These are phyloP conservation scores for Chlorencoelia australis DNA, from an alignment of 2,329 filamentous ascomycete species.

Conservation along the genomic window DNA sequence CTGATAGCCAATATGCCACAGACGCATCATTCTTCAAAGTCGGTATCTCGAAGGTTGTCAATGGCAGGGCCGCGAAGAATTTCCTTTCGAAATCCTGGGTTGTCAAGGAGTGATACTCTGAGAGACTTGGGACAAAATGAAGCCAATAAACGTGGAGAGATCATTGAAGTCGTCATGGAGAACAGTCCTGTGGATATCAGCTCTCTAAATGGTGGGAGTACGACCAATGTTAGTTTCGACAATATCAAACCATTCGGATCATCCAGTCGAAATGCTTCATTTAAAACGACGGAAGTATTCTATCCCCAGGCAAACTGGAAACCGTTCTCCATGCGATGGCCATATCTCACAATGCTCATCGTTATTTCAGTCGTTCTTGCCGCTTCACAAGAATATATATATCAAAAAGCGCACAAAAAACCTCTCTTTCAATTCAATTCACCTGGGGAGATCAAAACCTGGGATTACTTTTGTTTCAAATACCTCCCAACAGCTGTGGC, in stretches of 20 bases:
- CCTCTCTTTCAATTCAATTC: conserved; percentile 36
- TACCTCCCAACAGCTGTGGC: conserved; percentile 52
- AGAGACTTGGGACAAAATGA: conserved; percentile 44
- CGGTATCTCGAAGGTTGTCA: conserved; percentile 6
- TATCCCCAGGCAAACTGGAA: conserved; percentile 59
- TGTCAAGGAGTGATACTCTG: conserved; percentile 33
- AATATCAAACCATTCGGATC: conserved; percentile 14
- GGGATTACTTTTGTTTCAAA: conserved; percentile 51
- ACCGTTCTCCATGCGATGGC: conserved; percentile 53
- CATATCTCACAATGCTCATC: conserved; percentile 45
- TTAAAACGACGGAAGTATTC: conserved; percentile 37
- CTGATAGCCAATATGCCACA: conserved; percentile 31
- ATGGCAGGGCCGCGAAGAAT: conserved; percentile 12
- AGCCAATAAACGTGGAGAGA: conserved; percentile 48
- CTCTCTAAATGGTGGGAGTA: conserved; percentile 16
- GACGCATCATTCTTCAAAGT: no score
- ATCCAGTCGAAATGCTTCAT: conserved; percentile 12
- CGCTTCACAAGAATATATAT: conserved; percentile 44
- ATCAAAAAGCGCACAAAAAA: conserved; percentile 35
- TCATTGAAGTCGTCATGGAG: conserved; percentile 39
- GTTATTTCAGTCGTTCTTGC: conserved; percentile 43
- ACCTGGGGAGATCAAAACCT: conserved; percentile 40
- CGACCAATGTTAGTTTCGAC: conserved; percentile 11
- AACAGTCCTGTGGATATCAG: conserved; percentile 19
- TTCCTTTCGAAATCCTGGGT: conserved; percentile 14